phyloP scores from a whole-genome alignment of 257 asterid species.

The Mentha longifolia region DNA sequence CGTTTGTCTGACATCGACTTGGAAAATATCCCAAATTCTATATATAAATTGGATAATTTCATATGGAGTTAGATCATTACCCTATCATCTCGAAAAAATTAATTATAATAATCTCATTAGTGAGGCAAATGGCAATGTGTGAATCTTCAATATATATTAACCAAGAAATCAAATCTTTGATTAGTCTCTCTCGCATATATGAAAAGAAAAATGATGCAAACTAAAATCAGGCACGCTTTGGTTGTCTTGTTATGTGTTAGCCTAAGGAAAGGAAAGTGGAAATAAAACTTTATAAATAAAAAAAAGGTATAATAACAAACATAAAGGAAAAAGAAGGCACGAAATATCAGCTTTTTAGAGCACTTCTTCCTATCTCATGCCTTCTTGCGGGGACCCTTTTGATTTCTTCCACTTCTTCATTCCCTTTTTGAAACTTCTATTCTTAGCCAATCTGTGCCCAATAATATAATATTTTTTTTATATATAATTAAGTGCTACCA shows the following conservation, averaged over 20 bases:
- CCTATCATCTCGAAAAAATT: too few relatives aligned
- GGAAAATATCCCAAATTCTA: too few relatives aligned
- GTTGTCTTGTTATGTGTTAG: slow-evolving; percentile 54
- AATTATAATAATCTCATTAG: too few relatives aligned
- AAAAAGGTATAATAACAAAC: slow-evolving; percentile 31
- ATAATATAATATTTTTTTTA: too few relatives aligned
- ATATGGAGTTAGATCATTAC: too few relatives aligned
- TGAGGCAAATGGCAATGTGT: too few relatives aligned
- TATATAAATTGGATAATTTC: too few relatives aligned
- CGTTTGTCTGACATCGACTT: too few relatives aligned
- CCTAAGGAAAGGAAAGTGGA: slow-evolving; percentile 30
- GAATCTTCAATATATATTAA: too few relatives aligned
- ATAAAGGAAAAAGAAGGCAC: slow-evolving; percentile 41
- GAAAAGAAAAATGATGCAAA: background rate
- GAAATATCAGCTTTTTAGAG: slow-evolving; percentile 59
- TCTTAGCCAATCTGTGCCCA: slow-evolving; percentile 16
- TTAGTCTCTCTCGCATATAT: background rate
- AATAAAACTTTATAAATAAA: slow-evolving; percentile 31
- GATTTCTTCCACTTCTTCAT: slow-evolving; percentile 36
- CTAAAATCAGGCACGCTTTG: slow-evolving; percentile 43
- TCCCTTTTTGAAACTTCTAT: slow-evolving; percentile 21
- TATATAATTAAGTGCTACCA: too few relatives aligned
- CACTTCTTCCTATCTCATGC: slow-evolving; percentile 62
- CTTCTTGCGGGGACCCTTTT: slow-evolving; percentile 48
- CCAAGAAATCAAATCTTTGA: too few relatives aligned